phyloP scores from a whole-genome alignment of 768 basidiomycete species.

The Boletus eberwhitei region DNA sequence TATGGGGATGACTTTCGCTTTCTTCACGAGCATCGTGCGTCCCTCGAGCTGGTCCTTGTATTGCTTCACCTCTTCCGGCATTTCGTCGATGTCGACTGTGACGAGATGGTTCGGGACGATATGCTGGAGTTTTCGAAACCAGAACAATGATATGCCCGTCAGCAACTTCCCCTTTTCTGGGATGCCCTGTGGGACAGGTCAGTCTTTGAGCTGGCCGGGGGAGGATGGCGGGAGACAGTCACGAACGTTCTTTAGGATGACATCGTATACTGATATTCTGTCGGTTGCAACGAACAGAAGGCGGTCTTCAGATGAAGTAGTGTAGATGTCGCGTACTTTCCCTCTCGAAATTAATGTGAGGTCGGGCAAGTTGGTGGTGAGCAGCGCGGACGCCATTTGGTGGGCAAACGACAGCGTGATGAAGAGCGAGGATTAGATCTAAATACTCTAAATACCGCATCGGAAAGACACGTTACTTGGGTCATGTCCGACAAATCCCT shows the following conservation, averaged over 20 bases:
- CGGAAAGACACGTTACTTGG: constrained; percentile 13
- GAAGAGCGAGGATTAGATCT: constrained; percentile 3
- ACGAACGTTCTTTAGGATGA: constrained; percentile 88
- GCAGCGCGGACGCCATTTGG: constrained; percentile 38
- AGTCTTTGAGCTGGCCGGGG: not conserved
- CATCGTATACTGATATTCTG: constrained; percentile 95
- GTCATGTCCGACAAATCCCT: constrained; percentile 3
- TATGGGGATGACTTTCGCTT: constrained; percentile 83
- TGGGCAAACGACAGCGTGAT: not conserved
- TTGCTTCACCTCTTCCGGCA: constrained; percentile 75
- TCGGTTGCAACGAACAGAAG: constrained; percentile 94
- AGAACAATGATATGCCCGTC: constrained; percentile 89
- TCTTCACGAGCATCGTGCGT: constrained; percentile 86
- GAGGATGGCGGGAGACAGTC: not conserved
- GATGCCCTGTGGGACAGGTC: constrained; percentile 62
- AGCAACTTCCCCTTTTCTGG: constrained; percentile 90
- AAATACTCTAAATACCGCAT: constrained; percentile 2
- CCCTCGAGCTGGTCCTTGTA: constrained; percentile 79
- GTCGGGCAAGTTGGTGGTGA: constrained; percentile 53
- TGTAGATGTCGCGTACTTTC: constrained; percentile 96
- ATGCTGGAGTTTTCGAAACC: constrained; percentile 80
- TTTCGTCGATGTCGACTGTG: constrained; percentile 68
- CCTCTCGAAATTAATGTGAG: constrained; percentile 79
- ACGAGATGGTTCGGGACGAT: constrained; percentile 91
- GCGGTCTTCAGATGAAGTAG: constrained; percentile 61